Evolutionary conservation across 345 rosid species (phyloP).

Genomic region (Diplotaxis tenuifolia): DNA sequence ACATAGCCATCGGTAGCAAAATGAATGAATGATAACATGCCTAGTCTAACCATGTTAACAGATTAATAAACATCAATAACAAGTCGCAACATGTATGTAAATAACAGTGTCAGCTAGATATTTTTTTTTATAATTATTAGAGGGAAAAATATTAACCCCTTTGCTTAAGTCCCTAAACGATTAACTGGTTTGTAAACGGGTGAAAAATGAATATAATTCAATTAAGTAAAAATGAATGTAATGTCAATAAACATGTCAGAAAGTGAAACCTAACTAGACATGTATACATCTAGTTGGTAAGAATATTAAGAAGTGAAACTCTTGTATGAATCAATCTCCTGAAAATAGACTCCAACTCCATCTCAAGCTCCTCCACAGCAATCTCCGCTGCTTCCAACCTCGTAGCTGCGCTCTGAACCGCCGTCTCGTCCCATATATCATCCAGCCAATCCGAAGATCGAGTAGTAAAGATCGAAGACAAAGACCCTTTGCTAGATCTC

Average conservation of each 20-base stretch:
- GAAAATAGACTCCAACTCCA: conserved; percentile 62
- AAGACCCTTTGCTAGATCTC: conserved; percentile 42
- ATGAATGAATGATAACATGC: not conserved
- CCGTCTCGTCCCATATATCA: conserved; percentile 51
- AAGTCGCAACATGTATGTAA: not conserved
- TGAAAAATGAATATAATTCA: not conserved
- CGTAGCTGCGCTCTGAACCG: conserved; percentile 55
- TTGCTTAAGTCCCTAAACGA: not conserved
- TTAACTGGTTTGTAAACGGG: not conserved
- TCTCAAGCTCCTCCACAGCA: conserved; percentile 62
- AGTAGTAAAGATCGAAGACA: conserved; percentile 42
- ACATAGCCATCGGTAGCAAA: not conserved
- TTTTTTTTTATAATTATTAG: not conserved
- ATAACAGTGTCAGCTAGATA: not conserved
- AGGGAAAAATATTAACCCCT: not conserved
- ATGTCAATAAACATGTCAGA: not conserved
- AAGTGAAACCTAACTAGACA: not conserved
- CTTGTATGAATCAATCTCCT: conserved; percentile 78
- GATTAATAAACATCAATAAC: not conserved
- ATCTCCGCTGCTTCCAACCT: conserved; percentile 74
- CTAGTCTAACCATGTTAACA: not conserved
- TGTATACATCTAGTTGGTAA: conserved; percentile 39
- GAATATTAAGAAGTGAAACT: conserved; percentile 76
- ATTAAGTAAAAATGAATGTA: not conserved
- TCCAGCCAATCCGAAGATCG: conserved; percentile 36